Evolutionary conservation across 202 grass and related monocot species (phyloP), one percentile per base, ranked within the genome.

Genomic region (Tripidium arundinaceum): DNA sequence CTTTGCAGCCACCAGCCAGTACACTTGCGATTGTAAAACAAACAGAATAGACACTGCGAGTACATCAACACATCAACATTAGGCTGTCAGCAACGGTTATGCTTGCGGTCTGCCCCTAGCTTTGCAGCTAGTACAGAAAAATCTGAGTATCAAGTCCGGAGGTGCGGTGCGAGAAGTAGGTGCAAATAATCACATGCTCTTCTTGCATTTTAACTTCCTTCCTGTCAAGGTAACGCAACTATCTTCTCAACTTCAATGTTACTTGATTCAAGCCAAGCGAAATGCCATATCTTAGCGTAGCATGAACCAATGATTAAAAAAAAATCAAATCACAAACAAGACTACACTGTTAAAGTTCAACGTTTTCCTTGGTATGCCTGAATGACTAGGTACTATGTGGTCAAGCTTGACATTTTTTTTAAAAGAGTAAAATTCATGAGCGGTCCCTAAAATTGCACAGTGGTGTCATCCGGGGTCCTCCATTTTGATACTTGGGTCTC

Each of bases 161-260:
- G 31, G 8, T 81, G n/a, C n/a, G 81, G 80, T 83, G 81, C 0
- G 83, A 86, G 66, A 86, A 93, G 70, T 91, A 91, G 40, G 86
- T 91, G 86, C 88, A 93, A 60, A 93, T 77, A 63, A 94, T 88
- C 81, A 94, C 60, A 3, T 78, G 66, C 66, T 88, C 85, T 24
- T 88, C 88, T 81, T 76, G 90, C 24, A 88, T 62, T 68, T 36
- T 52, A 11, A 93, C 66, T 81, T 91, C 86, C 77, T 93, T 93
- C 91, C 88, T 94, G 88, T 82, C n/a, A 24, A 79, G 24, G 65
- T 25, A 82, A 72, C 0, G 1, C 14, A 37, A 7, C 14, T 40
- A 40, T 85, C 45, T 84, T 54, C 31, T 70, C 0, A 64, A 68
- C n/a, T 67, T 36, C 18, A 4, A 45, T 67, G 54, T 72, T 72